Evolutionary conservation across 148 eudicot genomes (phyloP).

Genomic region (Persicaria tinctoria): DNA sequence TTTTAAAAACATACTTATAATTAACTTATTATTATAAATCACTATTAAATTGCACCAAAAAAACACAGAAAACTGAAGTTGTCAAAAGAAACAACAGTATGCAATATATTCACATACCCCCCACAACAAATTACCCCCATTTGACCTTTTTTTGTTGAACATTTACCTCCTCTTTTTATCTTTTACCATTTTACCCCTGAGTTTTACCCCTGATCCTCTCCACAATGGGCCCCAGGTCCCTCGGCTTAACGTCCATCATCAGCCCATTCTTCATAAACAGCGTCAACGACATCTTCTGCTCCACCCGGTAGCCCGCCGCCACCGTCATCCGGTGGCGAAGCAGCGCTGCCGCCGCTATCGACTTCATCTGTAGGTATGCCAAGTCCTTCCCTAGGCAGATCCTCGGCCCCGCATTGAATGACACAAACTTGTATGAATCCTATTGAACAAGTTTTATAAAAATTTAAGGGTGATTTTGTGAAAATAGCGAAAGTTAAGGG

Average conservation of each 20-base stretch:
- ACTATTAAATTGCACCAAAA: neutral
- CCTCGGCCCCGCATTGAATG: slow-evolving; percentile 90
- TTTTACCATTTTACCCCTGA: neutral
- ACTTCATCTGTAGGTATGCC: slow-evolving; percentile 88
- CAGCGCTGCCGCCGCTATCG: slow-evolving; percentile 60
- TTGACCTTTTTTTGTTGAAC: too few species aligned
- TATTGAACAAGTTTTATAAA: too few species aligned
- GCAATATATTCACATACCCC: slow-evolving; percentile 10
- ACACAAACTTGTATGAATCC: slow-evolving; percentile 59
- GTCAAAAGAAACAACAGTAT: slow-evolving; percentile 1
- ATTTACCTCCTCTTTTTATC: neutral
- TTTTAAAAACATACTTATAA: neutral
- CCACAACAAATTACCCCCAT: too few species aligned
- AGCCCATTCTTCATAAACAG: slow-evolving; percentile 84
- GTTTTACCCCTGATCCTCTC: slow-evolving; percentile 26
- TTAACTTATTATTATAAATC: neutral
- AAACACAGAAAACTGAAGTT: neutral
- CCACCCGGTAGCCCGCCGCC: slow-evolving; percentile 63
- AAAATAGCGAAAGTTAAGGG: too few species aligned
- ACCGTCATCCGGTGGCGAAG: slow-evolving; percentile 67
- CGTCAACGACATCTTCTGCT: slow-evolving; percentile 90
- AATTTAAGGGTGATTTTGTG: too few species aligned
- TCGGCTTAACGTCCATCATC: slow-evolving; percentile 50
- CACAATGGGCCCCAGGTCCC: slow-evolving; percentile 49
- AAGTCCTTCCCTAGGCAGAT: slow-evolving; percentile 78